phyloP scores from a whole-genome alignment of 148 eudicot genomes.

The Linanthus parryae region DNA sequence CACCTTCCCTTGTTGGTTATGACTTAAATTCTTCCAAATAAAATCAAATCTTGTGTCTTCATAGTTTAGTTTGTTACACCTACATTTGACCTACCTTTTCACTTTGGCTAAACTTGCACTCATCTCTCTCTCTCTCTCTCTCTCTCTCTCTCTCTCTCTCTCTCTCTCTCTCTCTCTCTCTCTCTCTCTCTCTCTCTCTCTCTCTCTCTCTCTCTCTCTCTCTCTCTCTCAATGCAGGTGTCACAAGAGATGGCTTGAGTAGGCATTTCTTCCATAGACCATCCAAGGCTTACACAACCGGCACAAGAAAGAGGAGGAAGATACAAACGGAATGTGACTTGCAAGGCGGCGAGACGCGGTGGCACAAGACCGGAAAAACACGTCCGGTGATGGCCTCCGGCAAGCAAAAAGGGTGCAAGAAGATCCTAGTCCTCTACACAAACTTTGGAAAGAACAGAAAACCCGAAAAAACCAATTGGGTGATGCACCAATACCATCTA shows the following conservation, averaged over 20 bases:
- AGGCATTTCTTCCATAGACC: slow-evolving; percentile 98
- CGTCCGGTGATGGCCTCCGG: slow-evolving; percentile 84
- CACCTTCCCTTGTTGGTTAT: slow-evolving; percentile 21
- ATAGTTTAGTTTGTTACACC: slow-evolving; percentile 76
- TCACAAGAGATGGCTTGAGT: slow-evolving; percentile 93
- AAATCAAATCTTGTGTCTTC: background rate
- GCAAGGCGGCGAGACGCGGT: slow-evolving; percentile 92
- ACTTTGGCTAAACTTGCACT: slow-evolving; percentile 2
- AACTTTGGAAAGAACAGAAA: slow-evolving; percentile 86
- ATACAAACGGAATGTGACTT: slow-evolving; percentile 92
- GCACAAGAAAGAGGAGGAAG: slow-evolving; percentile 85
- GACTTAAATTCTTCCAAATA: no score
- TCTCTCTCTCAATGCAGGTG: slow-evolving; percentile 36
- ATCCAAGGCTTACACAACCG: slow-evolving; percentile 96
- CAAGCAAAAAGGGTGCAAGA: slow-evolving; percentile 94
- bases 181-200: background rate
- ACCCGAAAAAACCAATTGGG: slow-evolving; percentile 97
- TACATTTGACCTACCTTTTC: slow-evolving; percentile 69
- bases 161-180: background rate
- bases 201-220: background rate
- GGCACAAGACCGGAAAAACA: slow-evolving; percentile 98
- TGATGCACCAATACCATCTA: slow-evolving; percentile 94
- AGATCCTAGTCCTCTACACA: slow-evolving; percentile 80
- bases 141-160: background rate
- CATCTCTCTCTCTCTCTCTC: background rate